Percentiles rank a stretch among this genome's conserved stretches.
Conservation (phyloP, 495 filamentous ascomycete species). For the Aspergillus saccharolyticus region DNA sequence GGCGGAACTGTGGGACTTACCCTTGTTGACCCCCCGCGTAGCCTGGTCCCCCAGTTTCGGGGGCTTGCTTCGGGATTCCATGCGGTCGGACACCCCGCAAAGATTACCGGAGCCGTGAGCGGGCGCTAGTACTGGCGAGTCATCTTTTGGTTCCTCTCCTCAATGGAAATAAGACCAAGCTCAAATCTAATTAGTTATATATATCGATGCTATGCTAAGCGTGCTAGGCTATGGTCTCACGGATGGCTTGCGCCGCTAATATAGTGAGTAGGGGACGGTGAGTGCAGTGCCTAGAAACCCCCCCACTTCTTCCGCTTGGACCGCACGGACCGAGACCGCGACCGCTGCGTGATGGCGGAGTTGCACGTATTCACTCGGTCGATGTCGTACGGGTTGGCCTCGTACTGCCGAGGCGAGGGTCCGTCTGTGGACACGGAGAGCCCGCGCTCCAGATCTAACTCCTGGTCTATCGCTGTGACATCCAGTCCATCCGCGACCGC, state of each 20-base stretch:
- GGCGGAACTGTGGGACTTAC: conserved; percentile 40
- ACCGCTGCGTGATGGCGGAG: conserved; percentile 23
- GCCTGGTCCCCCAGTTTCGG: conserved; percentile 41
- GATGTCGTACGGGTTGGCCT: conserved; percentile 27
- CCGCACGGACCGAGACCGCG: conserved; percentile 9
- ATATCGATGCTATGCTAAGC: background rate
- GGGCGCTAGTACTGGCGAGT: conserved; percentile 13
- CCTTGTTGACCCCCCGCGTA: conserved; percentile 37
- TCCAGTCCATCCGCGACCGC: background rate
- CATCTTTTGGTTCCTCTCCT: background rate
- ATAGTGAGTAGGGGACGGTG: no score
- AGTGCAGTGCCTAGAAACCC: conserved; percentile 2
- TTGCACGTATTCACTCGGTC: conserved; percentile 27
- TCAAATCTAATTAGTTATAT: background rate
- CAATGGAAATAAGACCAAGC: background rate
- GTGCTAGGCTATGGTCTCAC: background rate
- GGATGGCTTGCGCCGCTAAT: background rate
- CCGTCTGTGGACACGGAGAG: conserved; percentile 9
- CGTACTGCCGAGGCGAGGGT: conserved; percentile 14
- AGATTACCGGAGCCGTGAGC: conserved; percentile 21
- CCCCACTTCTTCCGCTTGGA: conserved; percentile 5
- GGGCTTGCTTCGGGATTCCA: conserved; percentile 27
- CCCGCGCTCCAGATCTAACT: background rate
- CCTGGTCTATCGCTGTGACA: background rate
- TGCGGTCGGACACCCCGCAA: conserved; percentile 27